These are phyloP conservation scores for Syzygium oleosum DNA, from an alignment of 345 rosid species.

Conservation along the genomic window DNA sequence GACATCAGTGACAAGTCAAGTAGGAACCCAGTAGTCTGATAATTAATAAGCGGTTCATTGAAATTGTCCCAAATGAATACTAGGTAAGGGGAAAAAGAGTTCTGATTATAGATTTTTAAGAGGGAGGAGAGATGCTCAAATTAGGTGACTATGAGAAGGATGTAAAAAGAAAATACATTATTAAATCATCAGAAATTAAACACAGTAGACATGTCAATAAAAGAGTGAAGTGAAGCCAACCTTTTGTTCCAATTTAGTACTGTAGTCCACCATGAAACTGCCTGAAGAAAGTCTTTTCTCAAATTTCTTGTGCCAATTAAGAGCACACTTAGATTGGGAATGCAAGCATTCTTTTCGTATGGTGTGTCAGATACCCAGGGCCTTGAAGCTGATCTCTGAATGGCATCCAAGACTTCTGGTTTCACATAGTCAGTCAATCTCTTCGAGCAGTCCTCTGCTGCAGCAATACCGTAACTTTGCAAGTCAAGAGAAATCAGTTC, in stretches of 20 bases:
- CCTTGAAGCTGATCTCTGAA: slow-evolving; percentile 31
- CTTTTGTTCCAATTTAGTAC: slow-evolving; percentile 23
- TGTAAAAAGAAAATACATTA: neutral
- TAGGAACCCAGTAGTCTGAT: neutral
- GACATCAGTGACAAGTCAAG: neutral
- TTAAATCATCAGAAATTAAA: neutral
- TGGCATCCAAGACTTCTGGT: slow-evolving; percentile 24
- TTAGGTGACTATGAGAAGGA: neutral
- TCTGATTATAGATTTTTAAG: neutral
- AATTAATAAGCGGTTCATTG: neutral
- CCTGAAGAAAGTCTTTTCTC: slow-evolving; percentile 10
- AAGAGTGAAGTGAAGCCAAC: slow-evolving; percentile 3
- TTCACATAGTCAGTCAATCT: slow-evolving; percentile 16
- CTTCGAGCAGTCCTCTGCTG: slow-evolving; percentile 28
- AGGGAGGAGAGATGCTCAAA: neutral
- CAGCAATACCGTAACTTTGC: slow-evolving; percentile 17
- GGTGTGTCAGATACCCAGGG: slow-evolving; percentile 30
- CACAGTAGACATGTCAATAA: neutral
- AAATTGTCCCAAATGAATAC: neutral
- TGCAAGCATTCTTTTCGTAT: slow-evolving; percentile 21
- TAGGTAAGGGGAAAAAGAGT: neutral
- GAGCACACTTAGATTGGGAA: slow-evolving; percentile 22
- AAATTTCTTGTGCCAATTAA: slow-evolving; percentile 22
- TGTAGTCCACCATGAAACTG: slow-evolving; percentile 30
- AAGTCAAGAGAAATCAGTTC: slow-evolving; percentile 23